phyloP scores from a whole-genome alignment of 2,329 filamentous ascomycete genomes.

The Ceratocystis diversiconidia region DNA sequence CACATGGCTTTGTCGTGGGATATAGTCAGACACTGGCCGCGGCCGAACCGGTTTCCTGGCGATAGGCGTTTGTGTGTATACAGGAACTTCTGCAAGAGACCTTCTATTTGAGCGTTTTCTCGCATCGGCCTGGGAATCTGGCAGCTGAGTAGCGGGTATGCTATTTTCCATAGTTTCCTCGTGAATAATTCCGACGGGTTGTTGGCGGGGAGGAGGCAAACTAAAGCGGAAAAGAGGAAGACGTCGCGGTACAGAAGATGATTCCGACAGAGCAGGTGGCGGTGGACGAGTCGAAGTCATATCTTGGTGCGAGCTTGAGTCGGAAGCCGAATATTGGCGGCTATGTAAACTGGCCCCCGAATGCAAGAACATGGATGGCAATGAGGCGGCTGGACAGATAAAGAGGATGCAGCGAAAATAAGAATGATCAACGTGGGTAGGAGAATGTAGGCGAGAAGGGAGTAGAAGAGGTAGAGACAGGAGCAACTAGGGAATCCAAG shows the following conservation, averaged over 20 bases:
- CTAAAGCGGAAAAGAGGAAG: conserved; percentile 18
- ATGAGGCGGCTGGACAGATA: not conserved
- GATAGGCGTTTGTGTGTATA: conserved; percentile 1
- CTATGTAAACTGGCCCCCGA: conserved; percentile 45
- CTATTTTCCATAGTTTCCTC: conserved; percentile 13
- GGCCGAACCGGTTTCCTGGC: conserved; percentile 20
- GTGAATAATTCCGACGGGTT: conserved; percentile 13
- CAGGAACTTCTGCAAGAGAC: conserved; percentile 7
- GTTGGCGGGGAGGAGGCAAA: conserved; percentile 9
- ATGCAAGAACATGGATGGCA: conserved; percentile 45
- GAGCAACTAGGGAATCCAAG: not conserved
- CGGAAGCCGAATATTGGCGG: conserved; percentile 34
- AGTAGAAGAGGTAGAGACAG: not conserved
- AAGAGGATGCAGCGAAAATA: not conserved
- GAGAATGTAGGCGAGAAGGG: not conserved
- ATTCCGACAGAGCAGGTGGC: conserved; percentile 20
- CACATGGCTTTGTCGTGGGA: conserved; percentile 29
- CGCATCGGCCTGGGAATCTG: not conserved
- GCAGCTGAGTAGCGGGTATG: not conserved
- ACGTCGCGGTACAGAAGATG: conserved; percentile 7
- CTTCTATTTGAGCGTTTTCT: conserved; percentile 6
- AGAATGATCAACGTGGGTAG: not conserved
- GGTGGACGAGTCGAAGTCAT: conserved; percentile 23
- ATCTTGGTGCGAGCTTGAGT: not conserved
- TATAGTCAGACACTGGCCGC: conserved; percentile 28